Evolutionary conservation across 176 grass and related monocot genomes (phyloP).

Genomic region (Oryza glumipatula): DNA sequence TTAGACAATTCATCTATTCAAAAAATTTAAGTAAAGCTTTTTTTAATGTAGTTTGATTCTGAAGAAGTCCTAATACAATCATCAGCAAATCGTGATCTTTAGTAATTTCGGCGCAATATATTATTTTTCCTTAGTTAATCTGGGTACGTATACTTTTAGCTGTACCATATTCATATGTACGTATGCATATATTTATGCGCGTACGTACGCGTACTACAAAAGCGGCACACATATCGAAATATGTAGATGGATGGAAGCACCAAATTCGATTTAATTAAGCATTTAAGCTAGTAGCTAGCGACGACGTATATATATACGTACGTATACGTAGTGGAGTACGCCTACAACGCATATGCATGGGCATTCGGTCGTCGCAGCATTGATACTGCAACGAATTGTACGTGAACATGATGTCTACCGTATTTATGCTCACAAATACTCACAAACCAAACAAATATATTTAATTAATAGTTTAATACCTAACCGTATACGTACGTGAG

Average conservation of each 20-base stretch:
- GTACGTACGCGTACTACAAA: not conserved
- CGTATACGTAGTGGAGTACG: not conserved
- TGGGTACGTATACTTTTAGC: no score
- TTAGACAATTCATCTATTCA: no score
- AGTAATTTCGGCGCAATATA: no score
- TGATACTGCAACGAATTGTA: not conserved
- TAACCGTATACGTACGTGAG: not conserved
- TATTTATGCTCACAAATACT: not conserved
- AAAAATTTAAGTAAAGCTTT: no score
- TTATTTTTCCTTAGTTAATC: no score
- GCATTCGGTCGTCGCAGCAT: not conserved
- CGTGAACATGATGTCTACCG: not conserved
- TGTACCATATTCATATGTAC: no score
- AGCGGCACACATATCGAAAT: not conserved
- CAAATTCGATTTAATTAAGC: not conserved
- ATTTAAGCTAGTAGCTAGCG: not conserved
- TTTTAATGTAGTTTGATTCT: no score
- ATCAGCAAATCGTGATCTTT: no score
- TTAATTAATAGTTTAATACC: not conserved
- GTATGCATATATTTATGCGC: not conserved
- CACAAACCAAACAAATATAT: not conserved
- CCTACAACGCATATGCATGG: not conserved
- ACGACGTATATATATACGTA: not conserved
- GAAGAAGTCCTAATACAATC: no score
- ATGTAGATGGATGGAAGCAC: not conserved